phyloP scores from a whole-genome alignment of 2,329 filamentous ascomycete genomes.

The Penicillium sp. region DNA sequence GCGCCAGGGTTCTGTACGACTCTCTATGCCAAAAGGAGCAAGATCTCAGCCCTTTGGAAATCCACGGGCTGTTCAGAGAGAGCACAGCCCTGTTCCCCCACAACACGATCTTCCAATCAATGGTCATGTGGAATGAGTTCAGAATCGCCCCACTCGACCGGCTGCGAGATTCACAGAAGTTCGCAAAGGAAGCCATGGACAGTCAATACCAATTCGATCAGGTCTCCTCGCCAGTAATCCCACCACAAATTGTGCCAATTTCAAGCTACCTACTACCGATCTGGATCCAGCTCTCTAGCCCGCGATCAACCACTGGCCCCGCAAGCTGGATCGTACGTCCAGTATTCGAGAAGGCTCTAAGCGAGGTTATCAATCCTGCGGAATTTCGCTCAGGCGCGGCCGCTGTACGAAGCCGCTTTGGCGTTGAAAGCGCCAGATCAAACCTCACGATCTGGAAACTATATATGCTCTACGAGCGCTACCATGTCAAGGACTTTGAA shows the following conservation, averaged over 20 bases:
- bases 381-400: slow-evolving; percentile 7
- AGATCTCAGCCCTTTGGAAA: slow-evolving; percentile 63
- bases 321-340: slow-evolving; percentile 52
- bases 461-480: slow-evolving; percentile 52
- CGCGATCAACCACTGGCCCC: slow-evolving; percentile 46
- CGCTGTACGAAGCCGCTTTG: slow-evolving; percentile 1
- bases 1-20: slow-evolving; percentile 64
- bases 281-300: slow-evolving; percentile 53
- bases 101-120: slow-evolving; percentile 72
- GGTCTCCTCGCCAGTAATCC: background rate
- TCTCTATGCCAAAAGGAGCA: slow-evolving; percentile 57
- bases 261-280: slow-evolving; percentile 57
- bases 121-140: slow-evolving; percentile 73
- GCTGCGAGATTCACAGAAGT: slow-evolving; percentile 61
- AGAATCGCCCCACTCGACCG: slow-evolving; percentile 73
- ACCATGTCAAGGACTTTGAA: slow-evolving; percentile 33
- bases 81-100: slow-evolving; percentile 67
- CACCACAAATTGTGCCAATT: slow-evolving; percentile 33
- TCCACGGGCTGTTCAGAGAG: slow-evolving; percentile 61
- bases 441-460: slow-evolving; percentile 53
- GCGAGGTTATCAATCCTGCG: slow-evolving; percentile 19
- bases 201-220: slow-evolving; percentile 22
- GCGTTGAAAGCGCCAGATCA: slow-evolving; percentile 28
- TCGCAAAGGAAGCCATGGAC: slow-evolving; percentile 24
- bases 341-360: slow-evolving; percentile 55